Percentiles rank a stretch among this genome's conserved stretches.
phyloP scores from a whole-genome alignment of 1,284 basidiomycete genomes.

The Hymenochaete sp. region DNA sequence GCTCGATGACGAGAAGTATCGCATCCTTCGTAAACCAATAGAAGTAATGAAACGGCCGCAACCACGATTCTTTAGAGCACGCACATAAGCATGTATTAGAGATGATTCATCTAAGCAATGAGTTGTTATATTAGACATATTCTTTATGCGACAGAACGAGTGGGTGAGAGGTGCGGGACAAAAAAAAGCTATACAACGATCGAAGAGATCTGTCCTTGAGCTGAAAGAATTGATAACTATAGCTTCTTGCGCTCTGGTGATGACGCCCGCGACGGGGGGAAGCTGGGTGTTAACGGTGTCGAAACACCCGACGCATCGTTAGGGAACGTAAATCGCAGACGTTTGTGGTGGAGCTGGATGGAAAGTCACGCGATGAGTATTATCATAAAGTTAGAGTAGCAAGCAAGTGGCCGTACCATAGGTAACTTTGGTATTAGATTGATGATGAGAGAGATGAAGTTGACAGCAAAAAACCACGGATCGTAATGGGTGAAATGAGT shows the following conservation, averaged over 20 bases:
- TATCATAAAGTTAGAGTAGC: neutral
- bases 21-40: too few relatives aligned
- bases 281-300: constrained; percentile 55
- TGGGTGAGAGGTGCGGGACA: too few relatives aligned
- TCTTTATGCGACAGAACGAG: too few relatives aligned
- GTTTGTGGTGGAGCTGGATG: constrained; percentile 64
- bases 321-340: constrained; percentile 63
- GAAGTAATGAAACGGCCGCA: too few relatives aligned
- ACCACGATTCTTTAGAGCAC: too few relatives aligned
- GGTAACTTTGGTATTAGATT: constrained; percentile 96
- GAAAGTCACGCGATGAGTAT: neutral
- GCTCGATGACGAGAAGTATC: constrained; percentile 7
- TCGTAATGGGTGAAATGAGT: constrained; percentile 98
- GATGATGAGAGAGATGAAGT: constrained; percentile 77
- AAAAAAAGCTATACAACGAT: too few relatives aligned
- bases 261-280: constrained; percentile 26
- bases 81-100: too few relatives aligned
- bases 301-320: constrained; percentile 46
- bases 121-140: too few relatives aligned
- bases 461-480: constrained; percentile 87
- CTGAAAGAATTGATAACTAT: too few relatives aligned
- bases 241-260: neutral
- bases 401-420: constrained; percentile 40
- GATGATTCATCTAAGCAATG: too few relatives aligned
- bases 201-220: too few relatives aligned